Evolutionary conservation across 208 protist species (phyloP).

Genomic region (Tritrichomonas foetus): DNA sequence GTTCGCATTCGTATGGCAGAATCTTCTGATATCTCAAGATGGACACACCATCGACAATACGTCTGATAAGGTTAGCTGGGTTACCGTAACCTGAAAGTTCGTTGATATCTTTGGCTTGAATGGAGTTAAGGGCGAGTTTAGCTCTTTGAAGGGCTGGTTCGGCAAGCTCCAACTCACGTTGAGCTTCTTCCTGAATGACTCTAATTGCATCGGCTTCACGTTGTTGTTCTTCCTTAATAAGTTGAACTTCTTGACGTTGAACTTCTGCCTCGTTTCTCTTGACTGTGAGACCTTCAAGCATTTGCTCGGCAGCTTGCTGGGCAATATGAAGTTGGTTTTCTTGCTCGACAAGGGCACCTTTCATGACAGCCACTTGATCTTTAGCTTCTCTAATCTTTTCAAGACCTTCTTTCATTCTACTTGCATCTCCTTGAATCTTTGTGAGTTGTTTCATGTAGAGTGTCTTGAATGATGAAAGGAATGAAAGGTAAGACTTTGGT

Average conservation of each 20-base stretch:
- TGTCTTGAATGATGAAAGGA: conserved; percentile 64
- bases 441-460: conserved; percentile 64
- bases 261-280: conserved; percentile 53
- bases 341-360: conserved; percentile 48
- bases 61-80: conserved; percentile 86
- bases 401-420: conserved; percentile 62
- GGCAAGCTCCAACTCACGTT: conserved; percentile 45
- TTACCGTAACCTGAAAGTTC: conserved; percentile 78
- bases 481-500: conserved; percentile 74
- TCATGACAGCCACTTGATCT: background rate
- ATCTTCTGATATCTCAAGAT: conserved; percentile 60
- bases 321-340: conserved; percentile 53
- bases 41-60: conserved; percentile 92
- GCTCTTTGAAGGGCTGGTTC: conserved; percentile 46
- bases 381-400: conserved; percentile 50
- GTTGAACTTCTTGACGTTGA: conserved; percentile 68
- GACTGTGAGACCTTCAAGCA: conserved; percentile 52
- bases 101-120: conserved; percentile 56
- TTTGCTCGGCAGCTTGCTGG: conserved; percentile 47
- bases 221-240: conserved; percentile 47
- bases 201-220: conserved; percentile 50
- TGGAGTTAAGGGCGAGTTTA: conserved; percentile 47
- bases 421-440: conserved; percentile 57
- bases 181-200: conserved; percentile 48
- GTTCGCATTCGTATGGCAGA: background rate